Evolutionary conservation across 2,329 filamentous ascomycete species (phyloP).

Genomic region (Akanthomyces dipterigenus): DNA sequence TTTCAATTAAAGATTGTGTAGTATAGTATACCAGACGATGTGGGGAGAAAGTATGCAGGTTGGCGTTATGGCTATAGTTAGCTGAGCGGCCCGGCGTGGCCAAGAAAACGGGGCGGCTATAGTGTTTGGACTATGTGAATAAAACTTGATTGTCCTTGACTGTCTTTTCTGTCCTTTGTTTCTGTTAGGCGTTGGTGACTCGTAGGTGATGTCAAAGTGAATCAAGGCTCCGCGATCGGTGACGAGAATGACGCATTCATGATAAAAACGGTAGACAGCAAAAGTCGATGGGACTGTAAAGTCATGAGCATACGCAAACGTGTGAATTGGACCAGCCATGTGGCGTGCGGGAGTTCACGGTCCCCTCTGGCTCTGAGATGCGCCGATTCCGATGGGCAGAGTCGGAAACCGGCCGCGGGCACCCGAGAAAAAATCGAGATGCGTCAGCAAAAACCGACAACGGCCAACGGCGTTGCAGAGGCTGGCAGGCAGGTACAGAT

Average conservation of each 20-base stretch:
- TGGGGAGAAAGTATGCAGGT: not conserved
- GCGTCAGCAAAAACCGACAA: not conserved
- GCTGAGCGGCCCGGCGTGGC: not conserved
- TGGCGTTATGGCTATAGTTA: slow-evolving; percentile 3
- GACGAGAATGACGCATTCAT: not conserved
- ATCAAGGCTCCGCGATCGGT: not conserved
- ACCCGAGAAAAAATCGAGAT: not conserved
- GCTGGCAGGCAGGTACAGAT: too few species aligned
- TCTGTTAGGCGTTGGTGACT: not conserved
- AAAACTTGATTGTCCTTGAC: not conserved
- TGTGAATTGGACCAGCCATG: not conserved
- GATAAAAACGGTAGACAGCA: not conserved
- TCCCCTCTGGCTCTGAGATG: not conserved
- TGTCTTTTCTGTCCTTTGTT: not conserved
- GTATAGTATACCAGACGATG: not conserved
- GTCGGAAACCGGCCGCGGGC: not conserved
- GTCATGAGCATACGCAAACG: not conserved
- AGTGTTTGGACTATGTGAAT: not conserved
- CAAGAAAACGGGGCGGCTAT: not conserved
- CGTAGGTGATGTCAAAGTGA: not conserved
- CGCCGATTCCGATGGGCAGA: slow-evolving; percentile 2
- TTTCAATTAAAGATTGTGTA: slow-evolving; percentile 38
- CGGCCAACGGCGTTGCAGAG: not conserved
- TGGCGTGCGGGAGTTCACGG: slow-evolving; percentile 2
- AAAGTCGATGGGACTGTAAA: not conserved